phyloP scores from a whole-genome alignment of 2,329 filamentous ascomycete species.

The Beauveria australis region DNA sequence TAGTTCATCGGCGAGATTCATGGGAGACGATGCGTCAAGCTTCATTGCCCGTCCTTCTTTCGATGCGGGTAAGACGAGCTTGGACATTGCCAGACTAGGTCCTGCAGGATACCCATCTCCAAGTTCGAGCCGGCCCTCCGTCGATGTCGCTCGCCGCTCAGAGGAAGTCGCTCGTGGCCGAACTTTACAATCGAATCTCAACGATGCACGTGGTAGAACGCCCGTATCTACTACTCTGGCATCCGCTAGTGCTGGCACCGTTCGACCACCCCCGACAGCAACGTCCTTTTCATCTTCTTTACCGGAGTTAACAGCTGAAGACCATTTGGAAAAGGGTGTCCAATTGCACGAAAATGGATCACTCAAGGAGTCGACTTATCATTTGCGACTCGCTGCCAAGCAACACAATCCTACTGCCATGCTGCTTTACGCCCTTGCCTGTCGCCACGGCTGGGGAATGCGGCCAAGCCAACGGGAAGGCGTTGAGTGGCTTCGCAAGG shows the following conservation, averaged over 20 bases:
- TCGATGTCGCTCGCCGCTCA: slow-evolving; percentile 34
- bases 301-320: slow-evolving; percentile 69
- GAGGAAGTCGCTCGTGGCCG: slow-evolving; percentile 43
- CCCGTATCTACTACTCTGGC: slow-evolving; percentile 38
- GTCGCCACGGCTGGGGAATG: slow-evolving; percentile 97
- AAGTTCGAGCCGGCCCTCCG: slow-evolving; percentile 36
- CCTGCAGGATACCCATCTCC: slow-evolving; percentile 35
- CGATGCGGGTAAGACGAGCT: slow-evolving; percentile 43
- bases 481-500: slow-evolving; percentile 84
- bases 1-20: slow-evolving; percentile 39
- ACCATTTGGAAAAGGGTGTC: slow-evolving; percentile 86
- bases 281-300: slow-evolving; percentile 44
- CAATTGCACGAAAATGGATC: slow-evolving; percentile 81
- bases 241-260: slow-evolving; percentile 47
- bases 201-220: slow-evolving; percentile 35
- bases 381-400: slow-evolving; percentile 80
- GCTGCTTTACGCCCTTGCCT: slow-evolving; percentile 91
- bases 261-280: slow-evolving; percentile 32
- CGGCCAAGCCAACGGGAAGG: slow-evolving; percentile 83
- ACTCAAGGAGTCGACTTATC: slow-evolving; percentile 90
- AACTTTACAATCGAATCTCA: slow-evolving; percentile 27
- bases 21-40: slow-evolving; percentile 29
- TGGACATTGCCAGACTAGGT: slow-evolving; percentile 32
- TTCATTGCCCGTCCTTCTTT: slow-evolving; percentile 36
- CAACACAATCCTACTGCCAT: slow-evolving; percentile 86